Percentiles rank a stretch among this genome's conserved stretches.
phyloP scores from a whole-genome alignment of 1,139 yeast species.

The Debaryomyces sp. region DNA sequence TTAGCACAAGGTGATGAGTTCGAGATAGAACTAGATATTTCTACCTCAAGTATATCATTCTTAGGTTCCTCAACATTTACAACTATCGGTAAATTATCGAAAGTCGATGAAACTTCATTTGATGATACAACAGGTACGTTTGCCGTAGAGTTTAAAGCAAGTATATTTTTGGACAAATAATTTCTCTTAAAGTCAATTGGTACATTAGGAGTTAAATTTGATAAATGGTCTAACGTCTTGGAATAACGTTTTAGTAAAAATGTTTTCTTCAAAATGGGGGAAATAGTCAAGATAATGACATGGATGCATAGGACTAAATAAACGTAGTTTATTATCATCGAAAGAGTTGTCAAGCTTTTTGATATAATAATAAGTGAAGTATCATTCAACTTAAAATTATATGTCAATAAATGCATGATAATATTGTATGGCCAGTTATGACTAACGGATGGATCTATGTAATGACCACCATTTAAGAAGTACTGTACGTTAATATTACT shows the following conservation, averaged over 20 bases:
- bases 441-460: neutral
- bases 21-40: constrained; percentile 9
- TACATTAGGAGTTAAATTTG: constrained; percentile 27
- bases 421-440: neutral
- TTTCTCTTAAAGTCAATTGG: constrained; percentile 23
- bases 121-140: constrained; percentile 9
- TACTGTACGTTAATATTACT: neutral
- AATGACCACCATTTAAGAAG: neutral
- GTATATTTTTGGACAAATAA: constrained; percentile 2
- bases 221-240: constrained; percentile 34
- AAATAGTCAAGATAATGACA: constrained; percentile 40
- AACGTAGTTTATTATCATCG: constrained; percentile 29
- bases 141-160: neutral
- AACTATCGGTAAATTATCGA: neutral
- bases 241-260: constrained; percentile 32
- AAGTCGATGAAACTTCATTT: constrained; percentile 11
- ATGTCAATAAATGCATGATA: neutral
- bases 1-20: constrained; percentile 3
- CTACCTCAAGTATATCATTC: constrained; percentile 15
- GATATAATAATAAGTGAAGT: neutral
- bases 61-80: constrained; percentile 5
- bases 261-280: constrained; percentile 30
- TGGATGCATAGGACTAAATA: constrained; percentile 46
- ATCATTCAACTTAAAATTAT: neutral
- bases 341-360: constrained; percentile 5